Percentiles rank a stretch among this genome's conserved stretches.
phyloP scores from a whole-genome alignment of 768 basidiomycete genomes.

The Collybia mongolica region DNA sequence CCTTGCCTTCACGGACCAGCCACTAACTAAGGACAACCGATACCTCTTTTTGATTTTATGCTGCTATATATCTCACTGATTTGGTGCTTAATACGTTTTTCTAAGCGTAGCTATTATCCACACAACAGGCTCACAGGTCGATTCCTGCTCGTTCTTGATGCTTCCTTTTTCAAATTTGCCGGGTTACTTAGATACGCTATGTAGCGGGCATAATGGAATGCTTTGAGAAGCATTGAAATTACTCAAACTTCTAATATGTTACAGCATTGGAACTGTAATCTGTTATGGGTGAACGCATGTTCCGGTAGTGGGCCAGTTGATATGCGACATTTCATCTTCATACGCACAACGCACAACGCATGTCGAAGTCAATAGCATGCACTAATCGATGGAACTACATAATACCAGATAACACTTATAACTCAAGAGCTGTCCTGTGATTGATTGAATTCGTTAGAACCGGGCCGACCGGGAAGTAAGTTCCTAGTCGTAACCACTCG shows the following conservation, averaged over 20 bases:
- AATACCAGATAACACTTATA: too few relatives aligned
- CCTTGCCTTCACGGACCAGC: conserved; percentile 19
- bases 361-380: too few relatives aligned
- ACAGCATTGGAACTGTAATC: not conserved
- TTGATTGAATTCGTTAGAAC: too few relatives aligned
- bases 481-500: too few relatives aligned
- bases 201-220: conserved; percentile 10
- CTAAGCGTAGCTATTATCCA: conserved; percentile 27
- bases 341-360: too few relatives aligned
- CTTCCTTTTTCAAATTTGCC: not conserved
- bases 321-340: too few relatives aligned
- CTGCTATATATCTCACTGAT: conserved; percentile 32
- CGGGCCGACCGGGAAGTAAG: too few relatives aligned
- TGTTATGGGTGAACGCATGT: too few relatives aligned
- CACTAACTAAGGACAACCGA: conserved; percentile 25
- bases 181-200: conserved; percentile 3
- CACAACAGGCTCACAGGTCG: conserved; percentile 31
- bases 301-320: too few relatives aligned
- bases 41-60: conserved; percentile 34
- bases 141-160: conserved; percentile 18
- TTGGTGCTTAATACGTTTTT: conserved; percentile 41
- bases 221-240: conserved; percentile 16
- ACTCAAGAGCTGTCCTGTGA: too few relatives aligned
- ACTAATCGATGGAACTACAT: too few relatives aligned
- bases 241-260: not conserved